Conservation (phyloP, 2,329 filamentous ascomycete genomes). For the Monosporascus ibericus region DNA sequence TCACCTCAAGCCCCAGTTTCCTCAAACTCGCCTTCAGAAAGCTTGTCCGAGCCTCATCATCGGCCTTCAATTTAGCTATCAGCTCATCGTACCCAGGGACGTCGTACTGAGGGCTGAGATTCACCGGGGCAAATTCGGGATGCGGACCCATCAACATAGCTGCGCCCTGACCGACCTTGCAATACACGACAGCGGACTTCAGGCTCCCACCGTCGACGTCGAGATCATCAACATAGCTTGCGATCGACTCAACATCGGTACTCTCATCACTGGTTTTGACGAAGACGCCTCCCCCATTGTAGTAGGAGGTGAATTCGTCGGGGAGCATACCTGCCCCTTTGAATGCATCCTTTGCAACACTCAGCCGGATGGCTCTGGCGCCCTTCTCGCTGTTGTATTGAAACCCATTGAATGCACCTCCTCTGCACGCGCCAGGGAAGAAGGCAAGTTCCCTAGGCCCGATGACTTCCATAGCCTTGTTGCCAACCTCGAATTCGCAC, state of each 20-base stretch:
- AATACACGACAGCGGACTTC: constrained; percentile 75
- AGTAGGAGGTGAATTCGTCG: constrained; percentile 69
- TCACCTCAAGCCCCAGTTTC: constrained; percentile 78
- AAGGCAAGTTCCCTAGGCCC: constrained; percentile 81
- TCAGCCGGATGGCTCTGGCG: constrained; percentile 64
- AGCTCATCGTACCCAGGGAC: constrained; percentile 65
- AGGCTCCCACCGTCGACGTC: constrained; percentile 70
- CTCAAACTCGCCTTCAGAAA: constrained; percentile 76
- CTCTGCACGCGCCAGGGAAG: constrained; percentile 80
- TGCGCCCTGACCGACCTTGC: constrained; percentile 73
- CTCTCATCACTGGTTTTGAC: constrained; percentile 60
- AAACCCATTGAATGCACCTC: constrained; percentile 83
- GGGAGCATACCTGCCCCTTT: constrained; percentile 42
- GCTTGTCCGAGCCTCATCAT: constrained; percentile 62
- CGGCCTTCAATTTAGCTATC: constrained; percentile 58
- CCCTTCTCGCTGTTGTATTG: constrained; percentile 84
- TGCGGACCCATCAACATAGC: constrained; percentile 82
- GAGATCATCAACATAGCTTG: constrained; percentile 68
- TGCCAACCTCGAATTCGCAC: constrained; percentile 90
- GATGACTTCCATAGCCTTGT: constrained; percentile 74
- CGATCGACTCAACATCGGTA: constrained; percentile 72
- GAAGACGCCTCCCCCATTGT: constrained; percentile 92
- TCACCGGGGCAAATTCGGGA: constrained; percentile 85
- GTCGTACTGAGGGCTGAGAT: constrained; percentile 62
- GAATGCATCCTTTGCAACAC: constrained; percentile 57